Evolutionary conservation across 2,329 filamentous ascomycete species (phyloP).

Genomic region (Pezizomycotina sp.): DNA sequence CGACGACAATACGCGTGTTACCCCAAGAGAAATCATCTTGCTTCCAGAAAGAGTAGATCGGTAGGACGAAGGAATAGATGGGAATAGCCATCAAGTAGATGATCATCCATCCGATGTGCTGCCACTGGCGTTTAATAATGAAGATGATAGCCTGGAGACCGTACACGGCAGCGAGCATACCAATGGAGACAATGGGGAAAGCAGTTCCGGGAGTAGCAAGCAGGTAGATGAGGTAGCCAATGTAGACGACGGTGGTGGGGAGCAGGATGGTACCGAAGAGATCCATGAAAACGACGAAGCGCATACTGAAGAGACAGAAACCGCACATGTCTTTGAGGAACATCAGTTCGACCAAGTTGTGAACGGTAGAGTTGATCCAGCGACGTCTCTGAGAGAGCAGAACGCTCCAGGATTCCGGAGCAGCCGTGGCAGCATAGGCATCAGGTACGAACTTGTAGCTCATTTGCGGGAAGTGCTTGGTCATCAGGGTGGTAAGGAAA

Average conservation of each 20-base stretch:
- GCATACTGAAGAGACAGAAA: conserved; percentile 98
- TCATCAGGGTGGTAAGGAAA: conserved; percentile 94
- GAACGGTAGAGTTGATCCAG: conserved; percentile 98
- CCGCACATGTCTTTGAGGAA: conserved; percentile 86
- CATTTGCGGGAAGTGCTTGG: conserved; percentile 90
- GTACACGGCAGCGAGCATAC: conserved; percentile 81
- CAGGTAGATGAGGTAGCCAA: conserved; percentile 72
- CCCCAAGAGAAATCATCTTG: conserved; percentile 98
- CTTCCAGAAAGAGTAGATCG: conserved; percentile 98
- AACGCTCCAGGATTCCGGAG: conserved; percentile 85
- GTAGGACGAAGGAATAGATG: conserved; percentile 78
- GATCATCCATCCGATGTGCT: conserved; percentile 98
- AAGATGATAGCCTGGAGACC: conserved; percentile 93
- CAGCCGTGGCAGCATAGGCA: conserved; percentile 83
- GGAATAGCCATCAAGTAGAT: conserved; percentile 95
- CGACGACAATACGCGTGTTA: conserved; percentile 93
- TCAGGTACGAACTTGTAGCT: conserved; percentile 91
- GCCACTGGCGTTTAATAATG: conserved; percentile 92
- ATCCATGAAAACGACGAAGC: conserved; percentile 89
- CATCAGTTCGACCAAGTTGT: conserved; percentile 85
- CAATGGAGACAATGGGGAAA: conserved; percentile 72
- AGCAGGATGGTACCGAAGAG: conserved; percentile 83
- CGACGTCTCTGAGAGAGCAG: conserved; percentile 92
- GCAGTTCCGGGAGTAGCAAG: conserved; percentile 52
- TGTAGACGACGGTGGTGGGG: conserved; percentile 71